Base-by-base conservation (phyloP, 208 protist genomes). In the Trypanosoma mega region DNA sequence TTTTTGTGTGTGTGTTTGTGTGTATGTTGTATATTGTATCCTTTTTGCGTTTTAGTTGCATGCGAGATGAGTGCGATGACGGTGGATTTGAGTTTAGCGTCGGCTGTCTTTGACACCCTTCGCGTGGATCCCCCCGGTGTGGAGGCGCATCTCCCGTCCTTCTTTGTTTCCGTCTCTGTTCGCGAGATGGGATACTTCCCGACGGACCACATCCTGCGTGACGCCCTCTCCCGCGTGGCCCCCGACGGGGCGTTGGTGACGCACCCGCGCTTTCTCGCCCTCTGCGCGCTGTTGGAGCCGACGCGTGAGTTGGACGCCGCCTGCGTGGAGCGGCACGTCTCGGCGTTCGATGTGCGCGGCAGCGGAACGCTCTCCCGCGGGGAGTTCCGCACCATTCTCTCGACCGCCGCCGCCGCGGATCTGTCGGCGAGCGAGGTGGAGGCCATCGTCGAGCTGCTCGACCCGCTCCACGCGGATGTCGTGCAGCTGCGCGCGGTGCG, bases 181-280 rank as follows among this genome's bases (percentile, higher is more conserved):
- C 82, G 76, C 11, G 82, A 85, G 54, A 65, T 76, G 29, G 78
- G 82, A 9, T 85, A 84, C 53, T 89, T 79, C 54, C 82, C 82
- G 20, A 84, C 72, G 11, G 20, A 63, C 8, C 49, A 63, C 11
- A 74, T 74, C 24, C 43, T 71, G n/a, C 58, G 68, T 44, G 46
- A 50, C 12, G 57, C 67, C 49, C 36, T 74, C 0, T 57, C 41
- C 24, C 31, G 61, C 21, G 52, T 64, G 21, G 33, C 57, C 21
- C 74, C 68, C 24, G 43, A 46, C 23, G 27, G 37, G 9, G 44
- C 31, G 2, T 48, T 52, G 14, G 48, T 90, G 36, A 75, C 51
- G 5, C 76, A 82, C 30, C 63, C 66, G 2, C 24, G 48, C 4
- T 90, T 90, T 70, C 53, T 90, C n/a, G 68, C 80, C 43, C 66